phyloP scores from a whole-genome alignment of 352 stramenopile species.

The Globisporangium middletonii region DNA sequence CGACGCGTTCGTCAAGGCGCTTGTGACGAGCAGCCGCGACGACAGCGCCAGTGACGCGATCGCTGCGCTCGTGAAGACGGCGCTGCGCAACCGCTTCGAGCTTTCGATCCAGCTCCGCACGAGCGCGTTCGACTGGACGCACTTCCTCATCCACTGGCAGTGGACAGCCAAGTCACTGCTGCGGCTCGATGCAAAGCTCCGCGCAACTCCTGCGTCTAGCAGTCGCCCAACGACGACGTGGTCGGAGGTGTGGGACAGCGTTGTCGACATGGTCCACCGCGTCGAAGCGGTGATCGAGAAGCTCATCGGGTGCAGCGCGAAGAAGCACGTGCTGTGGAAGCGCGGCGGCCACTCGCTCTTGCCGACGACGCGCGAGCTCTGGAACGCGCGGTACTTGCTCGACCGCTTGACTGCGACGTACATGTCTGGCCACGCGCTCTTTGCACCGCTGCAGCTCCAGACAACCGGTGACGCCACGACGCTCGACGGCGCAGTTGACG shows the following conservation, averaged over 20 bases:
- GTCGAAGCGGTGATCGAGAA: conserved; percentile 67
- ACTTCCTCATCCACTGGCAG: conserved; percentile 82
- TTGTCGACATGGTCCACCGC: conserved; percentile 67
- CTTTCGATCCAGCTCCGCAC: conserved; percentile 71
- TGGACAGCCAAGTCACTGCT: conserved; percentile 63
- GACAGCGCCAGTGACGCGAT: conserved; percentile 5
- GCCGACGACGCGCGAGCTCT: conserved; percentile 52
- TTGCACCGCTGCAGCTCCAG: conserved; percentile 19
- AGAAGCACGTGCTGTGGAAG: conserved; percentile 91
- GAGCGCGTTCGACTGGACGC: conserved; percentile 58
- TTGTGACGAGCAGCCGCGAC: conserved; percentile 12
- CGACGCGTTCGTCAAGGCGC: conserved; percentile 34
- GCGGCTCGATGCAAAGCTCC: conserved; percentile 14
- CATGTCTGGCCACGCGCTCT: conserved; percentile 34
- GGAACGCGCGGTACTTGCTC: conserved; percentile 66
- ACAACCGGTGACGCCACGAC: conserved; percentile 12
- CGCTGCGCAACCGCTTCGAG: conserved; percentile 62
- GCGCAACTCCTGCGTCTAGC: not conserved
- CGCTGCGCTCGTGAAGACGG: conserved; percentile 26
- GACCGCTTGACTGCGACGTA: conserved; percentile 57
- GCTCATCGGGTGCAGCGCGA: conserved; percentile 52
- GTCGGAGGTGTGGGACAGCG: conserved; percentile 28
- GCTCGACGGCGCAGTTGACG: conserved; percentile 47
- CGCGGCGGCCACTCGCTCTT: conserved; percentile 81
- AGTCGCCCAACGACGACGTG: conserved; percentile 7